phyloP scores from a whole-genome alignment of 2,329 filamentous ascomycete species.

The Epichloe typhina region DNA sequence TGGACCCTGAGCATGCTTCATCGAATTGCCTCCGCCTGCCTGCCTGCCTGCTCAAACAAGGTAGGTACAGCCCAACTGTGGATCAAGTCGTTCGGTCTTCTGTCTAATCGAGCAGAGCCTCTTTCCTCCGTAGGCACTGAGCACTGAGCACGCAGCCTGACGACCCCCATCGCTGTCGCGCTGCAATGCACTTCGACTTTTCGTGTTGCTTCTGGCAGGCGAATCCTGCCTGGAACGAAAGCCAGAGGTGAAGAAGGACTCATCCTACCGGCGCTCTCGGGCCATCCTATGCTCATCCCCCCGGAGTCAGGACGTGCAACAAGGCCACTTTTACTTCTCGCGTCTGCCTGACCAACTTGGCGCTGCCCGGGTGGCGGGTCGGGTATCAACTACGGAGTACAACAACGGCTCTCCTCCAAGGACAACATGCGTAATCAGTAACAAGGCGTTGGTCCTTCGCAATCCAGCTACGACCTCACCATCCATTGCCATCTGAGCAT shows the following conservation, averaged over 20 bases:
- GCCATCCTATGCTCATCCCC: neutral
- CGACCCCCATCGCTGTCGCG: too few relatives aligned
- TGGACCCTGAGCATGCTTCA: neutral
- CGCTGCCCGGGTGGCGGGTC: slow-evolving; percentile 4
- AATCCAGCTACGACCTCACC: neutral
- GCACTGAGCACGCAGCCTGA: too few relatives aligned
- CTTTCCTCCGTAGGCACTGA: too few relatives aligned
- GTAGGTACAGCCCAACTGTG: slow-evolving; percentile 5
- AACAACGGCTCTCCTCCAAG: neutral
- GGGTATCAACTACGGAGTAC: slow-evolving; percentile 1
- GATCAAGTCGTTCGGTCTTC: neutral
- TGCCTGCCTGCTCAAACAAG: neutral
- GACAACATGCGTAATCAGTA: neutral
- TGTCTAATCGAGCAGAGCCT: too few relatives aligned
- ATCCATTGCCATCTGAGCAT: neutral
- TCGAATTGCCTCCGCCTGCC: neutral
- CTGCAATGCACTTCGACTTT: neutral
- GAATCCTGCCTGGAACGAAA: neutral
- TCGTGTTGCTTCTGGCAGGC: neutral
- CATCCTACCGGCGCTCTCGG: neutral
- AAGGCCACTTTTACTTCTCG: too few relatives aligned
- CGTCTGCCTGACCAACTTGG: neutral
- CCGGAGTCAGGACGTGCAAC: too few relatives aligned
- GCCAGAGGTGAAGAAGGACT: neutral
- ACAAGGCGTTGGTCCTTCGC: neutral